phyloP scores from a whole-genome alignment of 371 early-diverging fungal species.

The Lichtheimia ramosa region DNA sequence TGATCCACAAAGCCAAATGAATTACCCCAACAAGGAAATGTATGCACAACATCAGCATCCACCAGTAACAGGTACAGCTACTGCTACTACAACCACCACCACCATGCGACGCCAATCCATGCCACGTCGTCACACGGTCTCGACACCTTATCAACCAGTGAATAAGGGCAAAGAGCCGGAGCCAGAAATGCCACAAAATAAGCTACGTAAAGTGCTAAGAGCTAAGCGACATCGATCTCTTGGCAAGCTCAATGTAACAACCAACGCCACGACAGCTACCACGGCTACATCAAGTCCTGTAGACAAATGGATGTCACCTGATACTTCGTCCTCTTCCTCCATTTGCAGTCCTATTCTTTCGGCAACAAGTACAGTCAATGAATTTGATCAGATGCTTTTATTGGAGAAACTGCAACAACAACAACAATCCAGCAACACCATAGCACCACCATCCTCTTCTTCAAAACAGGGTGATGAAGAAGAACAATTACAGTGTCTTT shows the following conservation, averaged over 20 bases:
- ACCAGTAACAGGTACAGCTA: slow-evolving; percentile 3
- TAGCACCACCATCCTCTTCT: too few species aligned
- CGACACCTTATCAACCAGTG: slow-evolving; percentile 31
- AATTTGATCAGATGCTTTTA: slow-evolving; percentile 5
- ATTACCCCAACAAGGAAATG: neutral
- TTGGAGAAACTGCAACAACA: slow-evolving; percentile 4
- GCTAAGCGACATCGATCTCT: slow-evolving; percentile 41
- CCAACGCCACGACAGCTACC: neutral
- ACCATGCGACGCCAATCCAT: slow-evolving; percentile 18
- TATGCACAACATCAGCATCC: slow-evolving; percentile 6
- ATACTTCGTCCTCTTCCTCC: slow-evolving; percentile 7
- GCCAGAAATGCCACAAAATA: slow-evolving; percentile 11
- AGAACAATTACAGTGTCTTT: slow-evolving; percentile 16
- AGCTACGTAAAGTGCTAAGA: slow-evolving; percentile 29
- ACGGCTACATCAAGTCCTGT: slow-evolving; percentile 6
- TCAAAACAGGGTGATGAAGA: slow-evolving; percentile 2
- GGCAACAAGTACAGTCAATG: neutral
- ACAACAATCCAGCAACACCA: neutral
- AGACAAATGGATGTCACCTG: slow-evolving; percentile 14
- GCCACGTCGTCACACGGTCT: slow-evolving; percentile 50
- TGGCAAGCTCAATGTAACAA: slow-evolving; percentile 31
- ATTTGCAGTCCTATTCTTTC: slow-evolving; percentile 13
- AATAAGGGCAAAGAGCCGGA: slow-evolving; percentile 3
- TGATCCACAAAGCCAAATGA: neutral
- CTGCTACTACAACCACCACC: neutral